Conservation (phyloP, 139 green algal species). For the Chlamydomonas asymmetrica region DNA sequence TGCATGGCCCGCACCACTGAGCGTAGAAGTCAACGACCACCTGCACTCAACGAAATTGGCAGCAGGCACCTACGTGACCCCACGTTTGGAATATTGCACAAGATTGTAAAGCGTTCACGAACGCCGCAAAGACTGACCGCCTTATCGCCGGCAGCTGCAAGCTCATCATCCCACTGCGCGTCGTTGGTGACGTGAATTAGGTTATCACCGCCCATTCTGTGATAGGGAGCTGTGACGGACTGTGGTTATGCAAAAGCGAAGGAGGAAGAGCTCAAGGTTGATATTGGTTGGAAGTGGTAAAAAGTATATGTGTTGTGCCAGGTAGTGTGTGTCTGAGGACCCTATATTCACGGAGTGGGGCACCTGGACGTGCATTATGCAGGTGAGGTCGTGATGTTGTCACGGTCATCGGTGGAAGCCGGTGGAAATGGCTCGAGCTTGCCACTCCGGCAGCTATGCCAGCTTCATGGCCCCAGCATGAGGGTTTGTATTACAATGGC, state of each 20-base stretch:
- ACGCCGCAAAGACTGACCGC: slow-evolving; percentile 13
- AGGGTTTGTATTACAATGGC: too few species aligned
- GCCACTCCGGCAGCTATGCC: background rate
- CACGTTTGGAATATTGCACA: too few species aligned
- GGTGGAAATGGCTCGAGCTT: background rate
- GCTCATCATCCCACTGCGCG: slow-evolving; percentile 31
- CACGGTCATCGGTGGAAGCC: background rate
- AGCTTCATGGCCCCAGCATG: too few species aligned
- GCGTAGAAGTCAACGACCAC: slow-evolving; percentile 3
- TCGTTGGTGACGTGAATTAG: slow-evolving; percentile 28
- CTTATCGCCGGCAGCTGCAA: slow-evolving; percentile 27
- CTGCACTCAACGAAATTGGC: background rate
- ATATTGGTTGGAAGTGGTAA: background rate
- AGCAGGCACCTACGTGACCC: background rate
- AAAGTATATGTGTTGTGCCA: background rate
- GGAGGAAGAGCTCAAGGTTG: background rate
- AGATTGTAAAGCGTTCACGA: background rate
- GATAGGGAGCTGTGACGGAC: background rate
- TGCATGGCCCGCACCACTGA: slow-evolving; percentile 79
- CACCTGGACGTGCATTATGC: background rate
- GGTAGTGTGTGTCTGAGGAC: background rate
- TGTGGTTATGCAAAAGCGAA: background rate
- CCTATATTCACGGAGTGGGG: background rate
- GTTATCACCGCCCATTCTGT: slow-evolving; percentile 24
- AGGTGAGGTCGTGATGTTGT: background rate